Conservation (phyloP, 768 basidiomycete genomes). For the Trametes coccinea region DNA sequence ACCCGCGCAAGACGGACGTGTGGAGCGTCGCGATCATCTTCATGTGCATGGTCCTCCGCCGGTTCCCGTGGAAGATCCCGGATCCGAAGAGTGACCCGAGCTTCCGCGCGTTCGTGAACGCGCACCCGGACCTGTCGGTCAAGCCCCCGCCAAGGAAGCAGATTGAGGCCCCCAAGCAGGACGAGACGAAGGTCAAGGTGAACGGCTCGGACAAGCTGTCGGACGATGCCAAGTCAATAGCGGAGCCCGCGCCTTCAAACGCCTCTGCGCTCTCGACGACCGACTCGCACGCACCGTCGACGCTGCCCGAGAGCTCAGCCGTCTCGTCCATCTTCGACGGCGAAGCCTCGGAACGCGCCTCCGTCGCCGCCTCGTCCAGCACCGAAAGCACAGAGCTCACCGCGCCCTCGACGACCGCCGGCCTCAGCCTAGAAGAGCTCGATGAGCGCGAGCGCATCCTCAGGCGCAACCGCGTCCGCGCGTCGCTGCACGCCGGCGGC, state of each 20-base stretch:
- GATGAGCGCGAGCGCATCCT: constrained; percentile 18
- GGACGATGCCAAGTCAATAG: background rate
- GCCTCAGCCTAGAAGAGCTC: constrained; percentile 8
- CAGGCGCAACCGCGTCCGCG: constrained; percentile 20
- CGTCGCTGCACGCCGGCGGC: constrained; percentile 21
- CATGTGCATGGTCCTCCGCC: constrained; percentile 95
- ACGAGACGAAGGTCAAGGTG: background rate
- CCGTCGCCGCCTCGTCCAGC: constrained; percentile 16
- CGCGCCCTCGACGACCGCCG: constrained; percentile 20
- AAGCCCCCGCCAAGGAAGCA: constrained; percentile 28
- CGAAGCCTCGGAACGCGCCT: constrained; percentile 13
- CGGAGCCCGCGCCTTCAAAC: constrained; percentile 2
- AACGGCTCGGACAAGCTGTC: background rate
- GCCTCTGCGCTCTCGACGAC: constrained; percentile 8
- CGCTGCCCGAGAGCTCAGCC: constrained; percentile 14
- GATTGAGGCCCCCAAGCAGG: constrained; percentile 11
- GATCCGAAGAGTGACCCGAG: constrained; percentile 91
- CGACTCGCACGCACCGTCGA: constrained; percentile 24
- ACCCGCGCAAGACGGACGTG: constrained; percentile 96
- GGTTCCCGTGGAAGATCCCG: constrained; percentile 99
- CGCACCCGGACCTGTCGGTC: constrained; percentile 82
- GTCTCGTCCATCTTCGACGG: constrained; percentile 14
- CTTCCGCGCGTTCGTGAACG: constrained; percentile 88
- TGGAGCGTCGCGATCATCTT: constrained; percentile 99
- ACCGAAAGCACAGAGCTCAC: constrained; percentile 24